Conservation (phyloP, 495 filamentous ascomycete species). For the Rhizodiscina lignyota region DNA sequence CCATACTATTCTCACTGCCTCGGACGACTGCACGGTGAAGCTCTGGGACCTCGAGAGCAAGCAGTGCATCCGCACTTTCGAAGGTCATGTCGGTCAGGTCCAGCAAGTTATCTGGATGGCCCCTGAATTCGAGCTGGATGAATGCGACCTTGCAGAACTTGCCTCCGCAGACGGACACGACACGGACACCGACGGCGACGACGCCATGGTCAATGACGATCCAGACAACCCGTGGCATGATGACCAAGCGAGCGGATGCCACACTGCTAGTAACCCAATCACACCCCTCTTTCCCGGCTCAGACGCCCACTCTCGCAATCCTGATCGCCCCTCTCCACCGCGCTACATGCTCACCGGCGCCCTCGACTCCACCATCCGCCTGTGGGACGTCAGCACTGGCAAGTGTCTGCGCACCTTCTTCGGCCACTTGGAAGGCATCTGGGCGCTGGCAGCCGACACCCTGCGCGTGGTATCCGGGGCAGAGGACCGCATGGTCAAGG, state of each 20-base stretch:
- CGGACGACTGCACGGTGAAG: constrained; percentile 79
- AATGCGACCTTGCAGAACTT: constrained; percentile 29
- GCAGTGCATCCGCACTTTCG: constrained; percentile 58
- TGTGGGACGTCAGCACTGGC: constrained; percentile 81
- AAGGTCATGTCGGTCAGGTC: constrained; percentile 91
- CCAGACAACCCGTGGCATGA: constrained; percentile 3
- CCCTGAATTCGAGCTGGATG: constrained; percentile 75
- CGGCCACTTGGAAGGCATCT: constrained; percentile 89
- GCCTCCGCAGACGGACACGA: constrained; percentile 35
- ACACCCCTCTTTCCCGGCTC: not conserved
- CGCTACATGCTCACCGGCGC: constrained; percentile 84
- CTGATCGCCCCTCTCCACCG: constrained; percentile 34
- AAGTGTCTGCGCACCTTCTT: constrained; percentile 82
- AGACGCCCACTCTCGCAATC: constrained; percentile 21
- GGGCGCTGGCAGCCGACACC: constrained; percentile 84
- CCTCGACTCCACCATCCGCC: constrained; percentile 75
- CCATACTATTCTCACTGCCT: constrained; percentile 77
- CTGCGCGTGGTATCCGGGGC: constrained; percentile 76
- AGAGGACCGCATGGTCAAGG: constrained; percentile 89
- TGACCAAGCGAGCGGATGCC: not conserved
- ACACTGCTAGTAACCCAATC: not conserved
- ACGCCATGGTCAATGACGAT: constrained; percentile 22
- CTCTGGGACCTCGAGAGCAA: constrained; percentile 88
- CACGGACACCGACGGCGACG: constrained; percentile 30
- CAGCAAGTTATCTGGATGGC: constrained; percentile 77